These are phyloP conservation scores for Epichloe glyceriae DNA, from an alignment of 2,329 filamentous ascomycete genomes.

Conservation along the genomic window DNA sequence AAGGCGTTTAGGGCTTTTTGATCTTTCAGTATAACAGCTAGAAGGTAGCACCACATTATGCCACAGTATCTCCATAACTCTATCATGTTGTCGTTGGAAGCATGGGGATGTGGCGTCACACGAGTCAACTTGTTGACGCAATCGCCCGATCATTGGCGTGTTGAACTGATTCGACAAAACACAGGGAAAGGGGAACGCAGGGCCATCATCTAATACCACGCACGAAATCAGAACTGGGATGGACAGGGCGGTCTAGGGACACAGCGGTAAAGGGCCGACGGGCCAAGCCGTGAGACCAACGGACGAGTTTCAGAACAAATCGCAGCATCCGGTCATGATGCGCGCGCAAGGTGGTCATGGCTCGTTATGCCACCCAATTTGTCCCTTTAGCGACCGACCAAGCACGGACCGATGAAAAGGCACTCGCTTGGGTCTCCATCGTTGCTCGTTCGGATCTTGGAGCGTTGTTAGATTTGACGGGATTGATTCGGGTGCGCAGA, in stretches of 20 bases:
- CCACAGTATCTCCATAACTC: not conserved
- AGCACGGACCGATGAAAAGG: not conserved
- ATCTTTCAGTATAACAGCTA: not conserved
- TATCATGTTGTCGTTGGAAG: not conserved
- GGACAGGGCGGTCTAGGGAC: not conserved
- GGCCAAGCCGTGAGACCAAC: conserved; percentile 2
- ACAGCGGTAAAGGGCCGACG: not conserved
- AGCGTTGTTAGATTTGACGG: not conserved
- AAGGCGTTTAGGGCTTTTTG: not conserved
- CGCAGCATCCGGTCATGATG: not conserved
- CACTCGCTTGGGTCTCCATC: not conserved
- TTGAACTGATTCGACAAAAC: not conserved
- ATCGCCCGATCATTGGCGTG: too few relatives aligned
- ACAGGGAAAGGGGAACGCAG: not conserved
- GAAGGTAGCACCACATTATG: not conserved
- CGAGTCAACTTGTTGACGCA: too few relatives aligned
- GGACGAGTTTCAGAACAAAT: not conserved
- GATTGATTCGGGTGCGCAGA: not conserved
- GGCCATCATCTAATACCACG: not conserved
- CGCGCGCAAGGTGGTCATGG: not conserved
- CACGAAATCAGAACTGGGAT: not conserved
- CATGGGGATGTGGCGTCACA: too few relatives aligned
- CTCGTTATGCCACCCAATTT: not conserved
- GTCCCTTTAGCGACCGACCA: not conserved
- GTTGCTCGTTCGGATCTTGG: not conserved